Percentiles rank a stretch among this genome's conserved stretches.
Conservation (phyloP, 1,284 basidiomycete genomes). For the Ceratobasidium sp. region DNA sequence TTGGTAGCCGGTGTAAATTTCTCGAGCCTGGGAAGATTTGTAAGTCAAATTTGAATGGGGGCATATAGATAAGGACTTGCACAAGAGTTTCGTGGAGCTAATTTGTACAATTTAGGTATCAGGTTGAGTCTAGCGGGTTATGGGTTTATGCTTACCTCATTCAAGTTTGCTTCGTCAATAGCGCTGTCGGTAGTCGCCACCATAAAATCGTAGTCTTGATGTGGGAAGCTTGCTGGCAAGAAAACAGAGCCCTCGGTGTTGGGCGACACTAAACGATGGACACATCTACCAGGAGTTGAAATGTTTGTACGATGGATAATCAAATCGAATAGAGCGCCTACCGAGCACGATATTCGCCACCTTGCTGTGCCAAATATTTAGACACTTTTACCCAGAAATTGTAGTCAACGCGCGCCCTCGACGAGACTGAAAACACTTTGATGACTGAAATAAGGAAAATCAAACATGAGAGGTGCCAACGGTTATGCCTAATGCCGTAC, state of each 20-base stretch:
- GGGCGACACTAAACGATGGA: no score
- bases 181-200: no score
- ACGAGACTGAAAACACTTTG: slow-evolving; percentile 22
- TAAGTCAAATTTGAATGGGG: no score
- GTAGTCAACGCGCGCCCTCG: slow-evolving; percentile 18
- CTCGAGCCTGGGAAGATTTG: background rate
- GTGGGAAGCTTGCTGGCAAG: background rate
- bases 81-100: slow-evolving; percentile 33
- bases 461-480: background rate
- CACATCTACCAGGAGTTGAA: no score
- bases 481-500: background rate
- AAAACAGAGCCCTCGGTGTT: background rate
- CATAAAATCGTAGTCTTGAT: slow-evolving; percentile 13
- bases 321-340: background rate
- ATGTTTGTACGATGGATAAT: no score
- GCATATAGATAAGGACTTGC: background rate
- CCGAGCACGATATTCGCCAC: slow-evolving; percentile 26
- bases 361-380: slow-evolving; percentile 6
- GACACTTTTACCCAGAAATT: slow-evolving; percentile 40
- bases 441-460: background rate
- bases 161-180: slow-evolving; percentile 14
- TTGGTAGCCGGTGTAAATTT: slow-evolving; percentile 31
- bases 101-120: background rate
- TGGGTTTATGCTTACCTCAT: background rate
- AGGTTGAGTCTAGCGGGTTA: no score